Evolutionary conservation across 2,329 filamentous ascomycete genomes (phyloP), one percentile per base, ranked within the genome.

Genomic region (Camillea tinctor): DNA sequence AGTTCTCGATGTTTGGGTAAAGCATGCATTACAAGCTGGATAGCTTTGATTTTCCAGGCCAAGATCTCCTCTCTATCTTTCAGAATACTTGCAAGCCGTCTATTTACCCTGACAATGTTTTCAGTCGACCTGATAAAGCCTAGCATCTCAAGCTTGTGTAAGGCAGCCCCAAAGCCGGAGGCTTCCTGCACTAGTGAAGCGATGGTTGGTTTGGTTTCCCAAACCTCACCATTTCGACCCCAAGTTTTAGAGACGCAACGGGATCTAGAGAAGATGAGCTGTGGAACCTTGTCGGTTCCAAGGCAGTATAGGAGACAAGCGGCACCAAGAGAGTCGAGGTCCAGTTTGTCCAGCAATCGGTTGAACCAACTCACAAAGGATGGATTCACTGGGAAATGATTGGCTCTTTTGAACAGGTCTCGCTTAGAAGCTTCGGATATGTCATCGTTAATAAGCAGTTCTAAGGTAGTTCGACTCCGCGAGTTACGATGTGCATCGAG

Each of bases 41-140:
- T 57, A 44, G 55, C 55, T 23, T 40, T 57, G 9, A 52, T 20
- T 22, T 57, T 57, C 49, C 26, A 57, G 11, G 55, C 55, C 4
- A 52, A 21, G 8, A 40, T 51, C 20, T 57, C 49, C 19, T 23
- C 23, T 24, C 49, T 57, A 11, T 52, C 9, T 1, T 57, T 21
- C 19, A 57, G 11, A 44, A 52, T 13, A 17, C 19, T 24, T 2
- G 50, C 26, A 26, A 57, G 30, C 17, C 49, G 49, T 23, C 40
- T 52, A n/a, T 57, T 44, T 20, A 57, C 30, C 26, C 24, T 20
- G 19, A 57, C 51, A 8, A 21, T 40, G 51, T 52, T 23, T 40
- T 36, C 30, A 40, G 49, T 52, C 30, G 23, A 26, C 20, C 40
- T 52, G 21, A 44, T n/a, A 36, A 57, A 57, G 23, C 48, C 23